Conservation (phyloP, 2,329 filamentous ascomycete genomes). For the Aphanoascus verrucosus region DNA sequence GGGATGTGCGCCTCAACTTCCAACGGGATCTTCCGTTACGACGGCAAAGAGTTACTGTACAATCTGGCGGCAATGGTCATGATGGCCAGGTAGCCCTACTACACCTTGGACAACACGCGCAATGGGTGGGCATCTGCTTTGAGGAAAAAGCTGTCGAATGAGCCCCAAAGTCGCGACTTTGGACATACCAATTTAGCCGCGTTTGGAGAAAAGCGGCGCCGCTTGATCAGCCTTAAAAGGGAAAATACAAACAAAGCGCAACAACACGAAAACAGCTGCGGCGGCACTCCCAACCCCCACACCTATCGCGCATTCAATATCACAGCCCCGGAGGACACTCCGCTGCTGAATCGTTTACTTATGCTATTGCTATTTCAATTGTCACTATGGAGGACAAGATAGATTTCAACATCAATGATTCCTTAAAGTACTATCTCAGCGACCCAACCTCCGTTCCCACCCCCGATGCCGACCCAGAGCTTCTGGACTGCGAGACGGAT, state of each 20-base stretch:
- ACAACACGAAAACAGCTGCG: not conserved
- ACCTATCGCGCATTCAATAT: not conserved
- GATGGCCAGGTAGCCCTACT: too few relatives aligned
- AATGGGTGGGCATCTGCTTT: too few relatives aligned
- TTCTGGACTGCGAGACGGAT: slow-evolving; percentile 87
- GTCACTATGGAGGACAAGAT: slow-evolving; percentile 49
- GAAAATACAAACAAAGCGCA: slow-evolving; percentile 25
- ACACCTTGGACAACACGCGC: too few relatives aligned
- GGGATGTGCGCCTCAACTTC: too few relatives aligned
- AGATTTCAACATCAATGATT: slow-evolving; percentile 91
- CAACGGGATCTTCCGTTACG: too few relatives aligned
- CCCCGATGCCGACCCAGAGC: slow-evolving; percentile 68
- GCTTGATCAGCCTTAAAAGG: slow-evolving; percentile 18
- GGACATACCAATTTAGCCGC: slow-evolving; percentile 1
- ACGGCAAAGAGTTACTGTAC: too few relatives aligned
- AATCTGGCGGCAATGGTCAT: too few relatives aligned
- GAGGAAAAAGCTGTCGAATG: too few relatives aligned
- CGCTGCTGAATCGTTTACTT: not conserved
- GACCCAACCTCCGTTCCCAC: slow-evolving; percentile 76
- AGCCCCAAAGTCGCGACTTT: too few relatives aligned
- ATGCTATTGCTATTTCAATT: not conserved
- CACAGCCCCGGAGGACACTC: not conserved
- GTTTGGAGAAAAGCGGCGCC: slow-evolving; percentile 7
- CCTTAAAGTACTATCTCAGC: slow-evolving; percentile 92
- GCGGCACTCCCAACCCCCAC: not conserved